phyloP scores from a whole-genome alignment of 805 yeast genomes.

The Clavispora santaluciae region DNA sequence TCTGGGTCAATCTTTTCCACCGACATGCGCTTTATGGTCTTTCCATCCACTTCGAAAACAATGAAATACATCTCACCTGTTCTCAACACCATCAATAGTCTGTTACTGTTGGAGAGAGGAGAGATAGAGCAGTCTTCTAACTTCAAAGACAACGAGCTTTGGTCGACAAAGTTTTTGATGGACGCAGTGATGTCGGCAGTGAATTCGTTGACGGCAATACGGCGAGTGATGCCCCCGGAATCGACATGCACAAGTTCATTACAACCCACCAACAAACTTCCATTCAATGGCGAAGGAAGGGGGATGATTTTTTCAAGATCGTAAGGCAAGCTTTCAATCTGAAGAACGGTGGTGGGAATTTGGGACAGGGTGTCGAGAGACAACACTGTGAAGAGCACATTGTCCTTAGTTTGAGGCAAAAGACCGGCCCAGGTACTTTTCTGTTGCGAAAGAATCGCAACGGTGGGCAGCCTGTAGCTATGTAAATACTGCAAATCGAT shows the following conservation, averaged over 20 bases:
- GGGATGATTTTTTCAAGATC: slow-evolving; percentile 66
- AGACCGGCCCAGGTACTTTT: slow-evolving; percentile 76
- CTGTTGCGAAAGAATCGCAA: slow-evolving; percentile 58
- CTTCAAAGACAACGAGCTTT: slow-evolving; percentile 45
- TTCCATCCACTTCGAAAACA: slow-evolving; percentile 39
- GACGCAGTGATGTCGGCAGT: slow-evolving; percentile 36
- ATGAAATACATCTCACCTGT: slow-evolving; percentile 33
- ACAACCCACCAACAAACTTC: slow-evolving; percentile 65
- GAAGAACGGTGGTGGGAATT: slow-evolving; percentile 62
- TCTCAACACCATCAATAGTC: slow-evolving; percentile 27
- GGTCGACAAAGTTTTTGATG: slow-evolving; percentile 39
- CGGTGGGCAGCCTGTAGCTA: slow-evolving; percentile 78
- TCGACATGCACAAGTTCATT: slow-evolving; percentile 78
- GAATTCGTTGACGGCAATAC: slow-evolving; percentile 58
- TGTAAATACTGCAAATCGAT: slow-evolving; percentile 67
- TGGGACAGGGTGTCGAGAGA: slow-evolving; percentile 60
- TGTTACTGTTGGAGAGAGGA: slow-evolving; percentile 33
- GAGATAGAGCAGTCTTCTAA: slow-evolving; percentile 48
- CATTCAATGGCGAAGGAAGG: slow-evolving; percentile 60
- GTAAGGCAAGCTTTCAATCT: slow-evolving; percentile 63
- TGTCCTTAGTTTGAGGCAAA: slow-evolving; percentile 57
- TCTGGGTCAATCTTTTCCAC: slow-evolving; percentile 28
- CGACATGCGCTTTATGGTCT: slow-evolving; percentile 31
- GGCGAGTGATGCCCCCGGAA: slow-evolving; percentile 63
- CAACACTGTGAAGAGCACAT: slow-evolving; percentile 53